Base-by-base conservation (phyloP, 192 early-diverging fungal species). In the Mortierella claussenii region DNA sequence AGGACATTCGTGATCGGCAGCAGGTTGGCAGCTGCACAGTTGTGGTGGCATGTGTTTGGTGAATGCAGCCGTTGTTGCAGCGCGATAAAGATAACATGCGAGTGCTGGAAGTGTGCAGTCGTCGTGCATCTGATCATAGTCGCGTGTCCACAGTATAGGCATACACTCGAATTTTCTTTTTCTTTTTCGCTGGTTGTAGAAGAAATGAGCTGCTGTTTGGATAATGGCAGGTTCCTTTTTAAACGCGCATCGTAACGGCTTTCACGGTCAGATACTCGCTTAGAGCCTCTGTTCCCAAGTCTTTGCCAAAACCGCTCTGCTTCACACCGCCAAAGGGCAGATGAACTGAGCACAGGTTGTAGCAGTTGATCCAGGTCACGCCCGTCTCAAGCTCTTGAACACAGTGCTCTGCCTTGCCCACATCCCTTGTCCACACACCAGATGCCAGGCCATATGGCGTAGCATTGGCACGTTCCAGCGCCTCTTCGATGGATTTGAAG, bases 361-460 rank as follows among this genome's bases (percentile, higher is more conserved):
- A 70, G 50, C 60, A 68, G 49, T 80, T 73, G 54, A 73, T 56
- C 73, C 73, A 67, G 0, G 68, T 74, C 23, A 69, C 58, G 7
- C 66, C 76, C 0, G 62, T 65, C 50, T 79, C 76, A 43, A 69
- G 43, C 20, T 69, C 76, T 23, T 79, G 58, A 12, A 69, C 32
- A 53, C 64, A 59, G 32, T 56, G 69, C 82, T 90, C 89, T 8
- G 91, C 89, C 32, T 86, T 83, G 33, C 68, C 66, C 33, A 81
- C 53, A 79, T 94, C 84, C 47, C 84, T 56, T 30, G 93, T 93
- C 82, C 91, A 95, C 3, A 96, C 85, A 26, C 88, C 83, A 9
- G 93, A 88, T 9, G 88, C 86, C 23, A 96, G 81, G 32, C 93
- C 93, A 65, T 95, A 96, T 36, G 81, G 64, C 2, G 89, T 92